A percentile compares a stretch with the other conserved stretches of the same genome.
Conservation (phyloP, 225 moss, liverwort and hornwort genomes). For the Anthoceros angustus region DNA sequence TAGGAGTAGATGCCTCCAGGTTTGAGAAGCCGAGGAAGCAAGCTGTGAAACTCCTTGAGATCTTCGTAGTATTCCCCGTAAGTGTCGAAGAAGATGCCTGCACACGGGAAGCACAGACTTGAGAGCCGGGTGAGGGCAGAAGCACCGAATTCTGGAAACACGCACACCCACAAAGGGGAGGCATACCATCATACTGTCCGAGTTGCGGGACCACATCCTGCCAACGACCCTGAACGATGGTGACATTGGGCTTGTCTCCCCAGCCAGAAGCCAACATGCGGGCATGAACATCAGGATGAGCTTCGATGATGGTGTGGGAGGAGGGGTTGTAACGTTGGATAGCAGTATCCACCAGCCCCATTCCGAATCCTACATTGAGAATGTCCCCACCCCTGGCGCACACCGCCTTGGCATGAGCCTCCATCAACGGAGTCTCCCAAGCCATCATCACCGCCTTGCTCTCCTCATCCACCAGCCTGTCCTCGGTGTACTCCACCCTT, state of each 20-base stretch:
- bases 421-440: constrained; percentile 95
- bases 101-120: constrained; percentile 4
- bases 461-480: constrained; percentile 74
- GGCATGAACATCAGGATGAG: constrained; percentile 84
- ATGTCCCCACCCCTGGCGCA: constrained; percentile 62
- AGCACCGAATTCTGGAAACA: too few relatives aligned
- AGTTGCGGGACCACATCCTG: constrained; percentile 81
- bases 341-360: constrained; percentile 87
- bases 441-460: constrained; percentile 98
- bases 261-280: constrained; percentile 86
- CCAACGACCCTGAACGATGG: constrained; percentile 75
- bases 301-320: constrained; percentile 86
- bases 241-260: constrained; percentile 67
- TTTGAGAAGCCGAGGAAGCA: constrained; percentile 60
- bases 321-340: constrained; percentile 51
- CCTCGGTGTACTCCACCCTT: constrained; percentile 78
- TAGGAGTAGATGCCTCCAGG: constrained; percentile 69
- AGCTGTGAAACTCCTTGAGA: constrained; percentile 62
- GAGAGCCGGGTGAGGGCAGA: too few relatives aligned
- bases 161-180: neutral
- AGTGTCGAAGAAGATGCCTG: constrained; percentile 96
- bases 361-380: constrained; percentile 93
- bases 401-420: constrained; percentile 78
- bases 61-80: constrained; percentile 92
- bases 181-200: constrained; percentile 52